phyloP scores from a whole-genome alignment of 257 asterid species.

The Catharanthus roseus region DNA sequence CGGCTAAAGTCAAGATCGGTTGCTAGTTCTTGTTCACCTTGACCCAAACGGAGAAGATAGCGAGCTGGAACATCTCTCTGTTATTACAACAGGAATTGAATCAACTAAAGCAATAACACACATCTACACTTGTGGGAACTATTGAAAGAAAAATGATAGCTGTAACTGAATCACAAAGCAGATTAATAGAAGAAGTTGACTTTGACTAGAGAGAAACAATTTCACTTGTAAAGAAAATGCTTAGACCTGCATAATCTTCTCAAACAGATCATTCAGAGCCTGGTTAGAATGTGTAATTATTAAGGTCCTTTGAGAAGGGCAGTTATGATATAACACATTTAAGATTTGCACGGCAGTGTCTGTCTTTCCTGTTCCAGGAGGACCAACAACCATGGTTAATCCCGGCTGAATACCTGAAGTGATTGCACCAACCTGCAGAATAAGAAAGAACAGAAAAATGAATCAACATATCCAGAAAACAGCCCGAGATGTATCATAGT shows the following conservation, averaged over 20 bases:
- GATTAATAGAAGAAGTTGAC: not conserved
- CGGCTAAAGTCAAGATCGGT: conserved; percentile 99
- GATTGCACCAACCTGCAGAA: conserved; percentile 79
- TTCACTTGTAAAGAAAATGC: not conserved
- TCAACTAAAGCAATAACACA: not conserved
- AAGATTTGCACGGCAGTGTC: conserved; percentile 97
- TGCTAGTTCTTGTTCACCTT: conserved; percentile 98
- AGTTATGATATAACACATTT: conserved; percentile 93
- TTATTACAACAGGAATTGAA: conserved; percentile 5
- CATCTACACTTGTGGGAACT: not conserved
- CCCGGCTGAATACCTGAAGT: conserved; percentile 96
- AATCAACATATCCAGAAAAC: not conserved
- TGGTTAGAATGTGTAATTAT: conserved; percentile 98
- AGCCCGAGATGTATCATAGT: not conserved
- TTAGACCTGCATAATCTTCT: conserved; percentile 97
- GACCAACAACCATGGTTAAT: conserved; percentile 97
- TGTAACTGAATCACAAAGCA: not conserved
- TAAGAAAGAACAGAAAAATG: conserved; percentile 11
- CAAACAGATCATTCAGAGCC: conserved; percentile 95
- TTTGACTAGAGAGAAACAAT: not conserved
- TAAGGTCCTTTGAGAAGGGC: conserved; percentile 98
- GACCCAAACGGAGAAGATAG: conserved; percentile 97
- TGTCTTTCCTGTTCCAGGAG: conserved; percentile 99
- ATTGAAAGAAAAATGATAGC: not conserved
- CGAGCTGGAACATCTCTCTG: conserved; percentile 99